phyloP scores from a whole-genome alignment of 176 grass and related monocot species.

The Triticum urartu region DNA sequence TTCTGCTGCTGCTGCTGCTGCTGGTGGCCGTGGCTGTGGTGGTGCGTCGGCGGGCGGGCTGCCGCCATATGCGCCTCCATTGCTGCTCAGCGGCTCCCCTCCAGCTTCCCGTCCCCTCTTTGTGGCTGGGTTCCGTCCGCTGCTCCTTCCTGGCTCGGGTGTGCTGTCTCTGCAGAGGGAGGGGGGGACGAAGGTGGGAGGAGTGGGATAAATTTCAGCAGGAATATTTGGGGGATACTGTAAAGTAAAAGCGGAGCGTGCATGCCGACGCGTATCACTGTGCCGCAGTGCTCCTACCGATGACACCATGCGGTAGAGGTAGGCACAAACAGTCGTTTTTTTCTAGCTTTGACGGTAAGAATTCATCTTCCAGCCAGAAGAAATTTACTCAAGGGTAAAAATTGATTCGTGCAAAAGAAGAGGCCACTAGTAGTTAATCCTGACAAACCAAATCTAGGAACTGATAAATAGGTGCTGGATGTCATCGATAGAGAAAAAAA shows the following conservation, averaged over 20 bases:
- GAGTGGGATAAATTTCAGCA: conserved; percentile 41
- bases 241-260: conserved; percentile 47
- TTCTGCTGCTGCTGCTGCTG: conserved; percentile 31
- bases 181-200: background rate
- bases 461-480: no score
- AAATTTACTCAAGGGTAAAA: background rate
- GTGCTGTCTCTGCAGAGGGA: background rate
- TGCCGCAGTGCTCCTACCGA: background rate
- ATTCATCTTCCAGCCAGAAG: background rate
- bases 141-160: background rate
- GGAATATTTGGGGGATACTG: conserved; percentile 59
- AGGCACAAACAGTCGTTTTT: background rate
- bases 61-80: conserved; percentile 55
- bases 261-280: background rate
- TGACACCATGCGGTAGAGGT: background rate
- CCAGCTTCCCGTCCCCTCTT: background rate
- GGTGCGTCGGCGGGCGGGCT: conserved; percentile 12
- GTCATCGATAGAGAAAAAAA: no score
- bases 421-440: background rate
- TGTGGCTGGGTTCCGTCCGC: background rate
- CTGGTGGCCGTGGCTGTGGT: background rate
- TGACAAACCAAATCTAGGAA: background rate
- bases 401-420: background rate
- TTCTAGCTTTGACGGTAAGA: background rate
- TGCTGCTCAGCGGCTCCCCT: background rate